Percentiles rank a stretch among this genome's conserved stretches.
Evolutionary conservation across 257 asterid genomes (phyloP).

Genomic region (Solanum sitiens): DNA sequence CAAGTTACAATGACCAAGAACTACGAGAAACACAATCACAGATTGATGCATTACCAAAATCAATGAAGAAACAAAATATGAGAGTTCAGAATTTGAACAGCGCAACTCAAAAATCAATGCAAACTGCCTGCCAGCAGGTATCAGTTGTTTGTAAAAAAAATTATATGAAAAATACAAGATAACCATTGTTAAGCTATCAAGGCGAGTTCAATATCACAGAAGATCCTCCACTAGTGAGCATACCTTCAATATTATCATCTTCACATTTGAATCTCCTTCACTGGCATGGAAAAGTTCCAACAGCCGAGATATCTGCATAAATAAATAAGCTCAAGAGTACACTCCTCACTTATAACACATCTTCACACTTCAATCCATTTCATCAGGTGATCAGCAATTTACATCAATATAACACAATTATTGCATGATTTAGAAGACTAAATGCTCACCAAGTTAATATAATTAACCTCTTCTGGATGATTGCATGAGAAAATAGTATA

Average conservation of each 20-base stretch:
- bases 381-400: neutral
- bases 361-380: neutral
- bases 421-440: neutral
- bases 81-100: neutral
- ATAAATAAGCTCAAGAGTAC: slow-evolving; percentile 6
- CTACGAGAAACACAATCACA: neutral
- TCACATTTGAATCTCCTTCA: slow-evolving; percentile 53
- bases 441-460: neutral
- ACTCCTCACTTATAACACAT: neutral
- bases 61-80: neutral
- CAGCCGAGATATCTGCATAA: slow-evolving; percentile 53
- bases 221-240: neutral
- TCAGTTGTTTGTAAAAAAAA: neutral
- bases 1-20: neutral
- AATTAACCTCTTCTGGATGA: neutral
- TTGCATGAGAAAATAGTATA: neutral
- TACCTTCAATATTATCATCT: slow-evolving; percentile 77
- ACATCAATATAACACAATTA: neutral
- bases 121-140: neutral
- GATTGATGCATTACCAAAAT: neutral
- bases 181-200: neutral
- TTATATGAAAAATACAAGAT: neutral
- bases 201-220: neutral
- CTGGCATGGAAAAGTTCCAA: slow-evolving; percentile 48
- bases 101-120: neutral